Conservation (phyloP, 164 flowering plant species). For the Annona squamosa region DNA sequence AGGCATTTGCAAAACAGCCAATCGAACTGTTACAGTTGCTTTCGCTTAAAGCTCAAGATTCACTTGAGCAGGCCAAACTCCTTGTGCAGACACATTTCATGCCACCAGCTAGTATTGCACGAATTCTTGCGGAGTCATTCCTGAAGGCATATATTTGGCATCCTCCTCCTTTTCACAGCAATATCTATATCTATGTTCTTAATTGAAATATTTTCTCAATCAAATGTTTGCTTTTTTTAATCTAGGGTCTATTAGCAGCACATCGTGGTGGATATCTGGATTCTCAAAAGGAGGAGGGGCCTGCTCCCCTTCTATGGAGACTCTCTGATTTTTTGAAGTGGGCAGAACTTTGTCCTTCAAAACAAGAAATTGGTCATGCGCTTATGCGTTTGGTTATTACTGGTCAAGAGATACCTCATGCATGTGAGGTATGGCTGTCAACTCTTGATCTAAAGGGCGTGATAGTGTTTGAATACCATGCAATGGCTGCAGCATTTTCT, state of each 20-base stretch:
- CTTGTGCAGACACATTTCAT: conserved; percentile 78
- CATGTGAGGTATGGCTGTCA: conserved; percentile 70
- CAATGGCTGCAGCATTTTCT: neutral
- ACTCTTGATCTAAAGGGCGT: neutral
- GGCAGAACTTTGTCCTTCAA: conserved; percentile 97
- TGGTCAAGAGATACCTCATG: conserved; percentile 98
- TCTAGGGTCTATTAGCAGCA: conserved; percentile 93
- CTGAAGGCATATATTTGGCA: conserved; percentile 43
- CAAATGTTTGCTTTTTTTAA: conserved; percentile 1
- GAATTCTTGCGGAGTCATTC: conserved; percentile 94
- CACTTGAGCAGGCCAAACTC: conserved; percentile 85
- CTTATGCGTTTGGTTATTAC: conserved; percentile 98
- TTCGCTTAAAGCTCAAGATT: conserved; percentile 99
- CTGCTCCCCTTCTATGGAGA: conserved; percentile 95
- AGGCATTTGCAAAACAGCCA: conserved; percentile 86
- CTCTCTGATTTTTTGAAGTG: conserved; percentile 93
- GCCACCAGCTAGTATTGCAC: conserved; percentile 86
- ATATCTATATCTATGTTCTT: conserved; percentile 1
- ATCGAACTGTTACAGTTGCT: conserved; percentile 84
- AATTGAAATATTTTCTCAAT: neutral
- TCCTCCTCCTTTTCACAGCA: neutral
- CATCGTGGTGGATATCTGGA: conserved; percentile 99
- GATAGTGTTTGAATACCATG: neutral
- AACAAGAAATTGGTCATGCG: conserved; percentile 97
- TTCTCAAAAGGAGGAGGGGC: conserved; percentile 98